Evolutionary conservation across 2,329 filamentous ascomycete genomes (phyloP), one percentile per base, ranked within the genome.

Genomic region (Beauveria varroae): DNA sequence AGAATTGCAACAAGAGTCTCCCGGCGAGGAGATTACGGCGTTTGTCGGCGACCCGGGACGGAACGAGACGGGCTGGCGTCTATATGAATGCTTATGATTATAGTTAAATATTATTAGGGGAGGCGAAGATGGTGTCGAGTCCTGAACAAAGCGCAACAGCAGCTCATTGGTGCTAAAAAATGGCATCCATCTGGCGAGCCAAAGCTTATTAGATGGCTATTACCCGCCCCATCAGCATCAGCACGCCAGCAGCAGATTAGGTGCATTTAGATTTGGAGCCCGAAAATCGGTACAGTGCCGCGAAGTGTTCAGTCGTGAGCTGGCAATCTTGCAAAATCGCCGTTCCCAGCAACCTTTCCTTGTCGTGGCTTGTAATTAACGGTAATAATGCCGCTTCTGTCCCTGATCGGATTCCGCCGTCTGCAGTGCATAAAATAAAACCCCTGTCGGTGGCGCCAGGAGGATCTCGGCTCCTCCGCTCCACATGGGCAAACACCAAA

Each of bases 141-240:
- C 5, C 12, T 37, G 10, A 14, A 37, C 34, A 37, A 37, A 14
- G 30, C 30, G 43, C 16, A 16, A 18, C 12, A 9, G 54, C 54
- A 40, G 26, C 54, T 40, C 18, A 57, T 57, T 40, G 55, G 55
- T 49, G 44, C 55, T 57, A 57, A 57, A 57, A 49, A 28, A 9
- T 3, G 1, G 24, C 9, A 16, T 14, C 10, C 12, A 37, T 37
- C 12, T 14, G 34, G 34, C 34, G 34, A 37, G 34, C 34, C 34
- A 37, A 16, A 24, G n/a, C 30, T n/a, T 37, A 37, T 18, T 24
- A 14, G 30, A 8, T 50, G 12, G 24, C 12, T 12, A 50, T 16
- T 10, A 28, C 14, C 22, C 2, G 7, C 51, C 34, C 10, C 14
- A 41, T 46, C 53, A 56, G 53, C 53, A 41, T 41, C 30, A 41